Evolutionary conservation across 2,329 filamentous ascomycete species (phyloP).

Genomic region (Talaromyces sp.): DNA sequence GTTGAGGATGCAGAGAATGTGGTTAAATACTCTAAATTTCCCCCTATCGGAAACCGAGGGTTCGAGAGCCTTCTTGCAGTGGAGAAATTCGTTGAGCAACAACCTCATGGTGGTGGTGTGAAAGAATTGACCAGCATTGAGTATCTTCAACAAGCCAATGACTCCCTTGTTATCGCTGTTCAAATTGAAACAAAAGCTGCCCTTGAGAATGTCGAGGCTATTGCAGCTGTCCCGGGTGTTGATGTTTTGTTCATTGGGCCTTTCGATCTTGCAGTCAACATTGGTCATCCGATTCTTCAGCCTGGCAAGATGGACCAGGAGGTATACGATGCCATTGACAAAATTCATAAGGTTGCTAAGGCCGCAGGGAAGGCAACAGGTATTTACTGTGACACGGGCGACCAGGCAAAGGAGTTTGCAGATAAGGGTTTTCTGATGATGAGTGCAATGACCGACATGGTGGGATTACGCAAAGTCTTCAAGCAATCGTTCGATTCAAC

Average conservation of each 20-base stretch:
- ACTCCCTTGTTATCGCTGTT: slow-evolving; percentile 24
- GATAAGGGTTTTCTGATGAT: slow-evolving; percentile 1
- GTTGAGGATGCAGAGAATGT: slow-evolving; percentile 4
- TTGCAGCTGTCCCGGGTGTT: slow-evolving; percentile 54
- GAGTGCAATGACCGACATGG: slow-evolving; percentile 3
- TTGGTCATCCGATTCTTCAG: background rate
- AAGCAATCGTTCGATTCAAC: background rate
- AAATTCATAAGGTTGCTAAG: background rate
- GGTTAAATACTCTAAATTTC: slow-evolving; percentile 20
- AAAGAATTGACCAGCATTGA: slow-evolving; percentile 39
- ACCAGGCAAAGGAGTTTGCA: background rate
- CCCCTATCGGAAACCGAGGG: slow-evolving; percentile 14
- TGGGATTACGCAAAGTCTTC: background rate
- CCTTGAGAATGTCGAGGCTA: slow-evolving; percentile 43
- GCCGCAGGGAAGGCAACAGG: background rate
- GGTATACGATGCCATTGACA: background rate
- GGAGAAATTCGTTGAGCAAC: slow-evolving; percentile 32
- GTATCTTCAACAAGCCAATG: slow-evolving; percentile 57
- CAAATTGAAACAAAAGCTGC: slow-evolving; percentile 40
- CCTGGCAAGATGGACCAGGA: background rate
- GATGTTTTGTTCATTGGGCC: slow-evolving; percentile 57
- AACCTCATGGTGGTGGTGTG: background rate
- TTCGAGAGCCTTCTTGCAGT: slow-evolving; percentile 53
- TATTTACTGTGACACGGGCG: slow-evolving; percentile 3
- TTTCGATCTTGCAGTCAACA: slow-evolving; percentile 46